phyloP scores from a whole-genome alignment of 2,329 filamentous ascomycete species.

The Dactylellina cionopaga region DNA sequence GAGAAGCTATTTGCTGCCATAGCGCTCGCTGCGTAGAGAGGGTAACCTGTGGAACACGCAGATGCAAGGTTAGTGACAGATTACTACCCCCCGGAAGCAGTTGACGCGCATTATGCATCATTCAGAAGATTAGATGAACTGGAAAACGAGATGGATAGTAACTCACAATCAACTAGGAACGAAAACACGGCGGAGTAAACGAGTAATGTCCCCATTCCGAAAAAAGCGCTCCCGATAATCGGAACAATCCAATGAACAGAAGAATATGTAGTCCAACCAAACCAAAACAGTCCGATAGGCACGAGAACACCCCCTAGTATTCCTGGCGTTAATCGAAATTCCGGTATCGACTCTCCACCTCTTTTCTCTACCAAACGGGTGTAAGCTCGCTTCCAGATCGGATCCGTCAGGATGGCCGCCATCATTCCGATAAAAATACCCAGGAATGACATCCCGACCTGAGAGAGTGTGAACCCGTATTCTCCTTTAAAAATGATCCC shows the following conservation, averaged over 20 bases:
- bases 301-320: conserved; percentile 80
- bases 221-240: conserved; percentile 76
- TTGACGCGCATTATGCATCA: background rate
- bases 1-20: conserved; percentile 86
- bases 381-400: conserved; percentile 73
- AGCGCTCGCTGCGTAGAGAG: conserved; percentile 77
- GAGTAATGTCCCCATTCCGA: conserved; percentile 76
- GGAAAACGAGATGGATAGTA: conserved; percentile 60
- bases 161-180: conserved; percentile 73
- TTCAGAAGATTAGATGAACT: conserved; percentile 56
- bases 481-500: conserved; percentile 78
- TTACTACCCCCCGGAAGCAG: conserved; percentile 56
- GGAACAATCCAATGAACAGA: conserved; percentile 80
- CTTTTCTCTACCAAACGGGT: conserved; percentile 68
- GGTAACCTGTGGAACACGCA: conserved; percentile 72
- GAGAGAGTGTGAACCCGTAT: conserved; percentile 80
- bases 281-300: conserved; percentile 84
- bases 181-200: conserved; percentile 88
- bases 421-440: conserved; percentile 76
- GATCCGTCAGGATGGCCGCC: conserved; percentile 70
- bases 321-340: conserved; percentile 81
- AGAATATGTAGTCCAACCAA: conserved; percentile 83
- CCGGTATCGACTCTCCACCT: conserved; percentile 77
- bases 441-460: conserved; percentile 81
- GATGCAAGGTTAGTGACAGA: conserved; percentile 66